A percentile compares a stretch with the other conserved stretches of the same genome.
Conservation (phyloP, 2,329 filamentous ascomycete species). For the Aspergillus ochraceoroseus region DNA sequence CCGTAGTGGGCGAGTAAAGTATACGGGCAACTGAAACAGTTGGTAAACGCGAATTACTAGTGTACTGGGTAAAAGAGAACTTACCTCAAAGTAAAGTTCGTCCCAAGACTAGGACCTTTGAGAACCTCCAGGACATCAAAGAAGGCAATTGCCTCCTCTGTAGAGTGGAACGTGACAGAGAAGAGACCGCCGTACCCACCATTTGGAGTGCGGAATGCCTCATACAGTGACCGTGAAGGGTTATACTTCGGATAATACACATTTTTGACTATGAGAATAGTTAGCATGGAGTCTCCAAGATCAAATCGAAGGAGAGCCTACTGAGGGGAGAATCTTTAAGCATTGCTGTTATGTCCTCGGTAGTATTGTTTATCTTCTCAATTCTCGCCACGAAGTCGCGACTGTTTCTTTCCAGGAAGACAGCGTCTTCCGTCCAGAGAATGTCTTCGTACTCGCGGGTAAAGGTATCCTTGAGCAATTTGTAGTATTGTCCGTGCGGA, state of each 20-base stretch:
- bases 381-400: conserved; percentile 82
- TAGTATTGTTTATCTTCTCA: conserved; percentile 76
- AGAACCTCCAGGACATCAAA: conserved; percentile 81
- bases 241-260: conserved; percentile 85
- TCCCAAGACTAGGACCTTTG: conserved; percentile 91
- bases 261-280: conserved; percentile 58
- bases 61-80: conserved; percentile 16
- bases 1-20: conserved; percentile 85
- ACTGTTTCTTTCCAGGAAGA: conserved; percentile 95
- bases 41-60: neutral
- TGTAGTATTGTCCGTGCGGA: conserved; percentile 65
- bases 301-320: conserved; percentile 28
- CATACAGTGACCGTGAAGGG: conserved; percentile 66
- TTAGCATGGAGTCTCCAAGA: conserved; percentile 11
- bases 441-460: conserved; percentile 71
- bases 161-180: conserved; percentile 71
- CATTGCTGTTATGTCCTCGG: conserved; percentile 73
- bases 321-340: conserved; percentile 55
- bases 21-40: conserved; percentile 66
- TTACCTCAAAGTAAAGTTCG: conserved; percentile 82
- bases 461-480: conserved; percentile 61
- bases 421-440: conserved; percentile 87
- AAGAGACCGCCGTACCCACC: conserved; percentile 89
- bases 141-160: conserved; percentile 69
- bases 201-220: conserved; percentile 64